Conservation (phyloP, 2,329 filamentous ascomycete species). For the Trichoderma gracile region DNA sequence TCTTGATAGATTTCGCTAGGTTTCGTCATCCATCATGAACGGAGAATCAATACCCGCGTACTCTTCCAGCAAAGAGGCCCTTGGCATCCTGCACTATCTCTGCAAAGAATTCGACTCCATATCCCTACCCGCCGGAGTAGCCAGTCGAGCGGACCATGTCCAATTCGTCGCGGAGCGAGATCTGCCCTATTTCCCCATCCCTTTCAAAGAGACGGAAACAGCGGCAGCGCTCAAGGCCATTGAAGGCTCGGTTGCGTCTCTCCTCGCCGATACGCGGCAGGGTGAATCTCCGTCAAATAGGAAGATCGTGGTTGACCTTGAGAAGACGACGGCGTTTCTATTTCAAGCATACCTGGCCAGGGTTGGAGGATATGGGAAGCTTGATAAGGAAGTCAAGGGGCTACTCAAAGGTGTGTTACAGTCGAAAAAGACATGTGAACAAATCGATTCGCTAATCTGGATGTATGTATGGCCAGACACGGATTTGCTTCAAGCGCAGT, state of each 20-base stretch:
- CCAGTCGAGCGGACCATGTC: slow-evolving; percentile 32
- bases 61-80: slow-evolving; percentile 32
- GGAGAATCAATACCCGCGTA: not conserved
- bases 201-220: slow-evolving; percentile 50
- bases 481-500: slow-evolving; percentile 69
- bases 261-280: slow-evolving; percentile 36
- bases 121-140: slow-evolving; percentile 36
- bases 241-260: slow-evolving; percentile 40
- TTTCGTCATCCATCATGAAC: not conserved
- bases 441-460: not conserved
- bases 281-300: slow-evolving; percentile 20
- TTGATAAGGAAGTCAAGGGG: slow-evolving; percentile 39
- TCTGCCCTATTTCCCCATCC: slow-evolving; percentile 48
- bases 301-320: slow-evolving; percentile 38
- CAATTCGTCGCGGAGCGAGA: slow-evolving; percentile 40
- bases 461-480: slow-evolving; percentile 54
- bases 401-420: slow-evolving; percentile 35
- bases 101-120: slow-evolving; percentile 33
- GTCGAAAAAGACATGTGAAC: not conserved
- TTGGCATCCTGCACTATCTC: slow-evolving; percentile 32
- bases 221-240: slow-evolving; percentile 47
- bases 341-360: slow-evolving; percentile 41
- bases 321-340: slow-evolving; percentile 48
- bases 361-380: slow-evolving; percentile 43
- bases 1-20: not conserved